Percentiles rank a stretch among this genome's conserved stretches.
Evolutionary conservation across 2,329 filamentous ascomycete genomes (phyloP).

Genomic region (Ceratocystis destructans): DNA sequence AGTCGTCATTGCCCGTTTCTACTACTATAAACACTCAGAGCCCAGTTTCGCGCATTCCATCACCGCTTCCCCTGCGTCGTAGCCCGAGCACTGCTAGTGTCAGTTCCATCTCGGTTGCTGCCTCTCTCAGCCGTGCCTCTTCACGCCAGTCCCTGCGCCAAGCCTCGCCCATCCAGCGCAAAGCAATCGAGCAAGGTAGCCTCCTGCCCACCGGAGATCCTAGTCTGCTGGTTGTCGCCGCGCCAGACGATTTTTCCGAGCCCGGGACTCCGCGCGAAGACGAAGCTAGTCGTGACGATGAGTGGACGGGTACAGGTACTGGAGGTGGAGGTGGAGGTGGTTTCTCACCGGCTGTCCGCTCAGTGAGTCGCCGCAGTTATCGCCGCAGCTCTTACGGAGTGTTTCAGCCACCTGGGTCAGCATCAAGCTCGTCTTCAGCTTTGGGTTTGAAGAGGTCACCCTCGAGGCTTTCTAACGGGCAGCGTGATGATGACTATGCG

Average conservation of each 20-base stretch:
- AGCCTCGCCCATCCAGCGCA: constrained; percentile 15
- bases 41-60: constrained; percentile 11
- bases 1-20: constrained; percentile 31
- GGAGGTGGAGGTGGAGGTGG: constrained; percentile 13
- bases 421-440: neutral
- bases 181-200: constrained; percentile 14
- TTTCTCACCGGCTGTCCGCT: neutral
- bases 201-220: constrained; percentile 16
- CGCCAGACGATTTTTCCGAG: constrained; percentile 45
- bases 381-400: neutral
- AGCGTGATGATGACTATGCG: constrained; percentile 8
- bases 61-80: constrained; percentile 12
- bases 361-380: constrained; percentile 19
- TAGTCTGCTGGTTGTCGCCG: constrained; percentile 49
- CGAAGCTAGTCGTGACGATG: constrained; percentile 26
- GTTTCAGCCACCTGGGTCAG: constrained; percentile 3
- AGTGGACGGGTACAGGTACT: constrained; percentile 8
- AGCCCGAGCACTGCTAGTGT: constrained; percentile 13
- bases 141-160: constrained; percentile 15
- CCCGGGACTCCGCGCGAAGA: constrained; percentile 35
- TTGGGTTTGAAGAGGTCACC: constrained; percentile 13
- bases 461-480: constrained; percentile 13
- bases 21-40: neutral
- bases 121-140: constrained; percentile 13
- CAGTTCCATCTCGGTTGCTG: neutral